phyloP scores from a whole-genome alignment of 1,284 basidiomycete species.

The Pterula multifida region DNA sequence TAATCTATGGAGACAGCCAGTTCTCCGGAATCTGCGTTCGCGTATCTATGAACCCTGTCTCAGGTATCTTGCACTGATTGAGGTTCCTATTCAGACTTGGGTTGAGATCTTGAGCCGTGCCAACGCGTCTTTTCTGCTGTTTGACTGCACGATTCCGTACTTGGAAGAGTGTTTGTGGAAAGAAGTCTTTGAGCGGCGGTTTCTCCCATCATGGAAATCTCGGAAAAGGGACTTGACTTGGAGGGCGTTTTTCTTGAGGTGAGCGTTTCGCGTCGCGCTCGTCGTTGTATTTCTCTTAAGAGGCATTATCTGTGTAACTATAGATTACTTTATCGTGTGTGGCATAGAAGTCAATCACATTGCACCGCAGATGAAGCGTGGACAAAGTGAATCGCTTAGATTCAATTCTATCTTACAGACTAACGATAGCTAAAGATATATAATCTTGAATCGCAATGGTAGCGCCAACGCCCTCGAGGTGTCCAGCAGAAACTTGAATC shows the following conservation, averaged over 20 bases:
- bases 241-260: slow-evolving; percentile 56
- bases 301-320: too few species aligned
- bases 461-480: slow-evolving; percentile 57
- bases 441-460: slow-evolving; percentile 62
- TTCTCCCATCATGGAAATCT: slow-evolving; percentile 58
- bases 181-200: slow-evolving; percentile 54
- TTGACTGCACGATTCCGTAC: slow-evolving; percentile 54
- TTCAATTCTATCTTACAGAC: slow-evolving; percentile 9
- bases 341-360: slow-evolving; percentile 50
- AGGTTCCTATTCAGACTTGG: slow-evolving; percentile 59
- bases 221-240: slow-evolving; percentile 52
- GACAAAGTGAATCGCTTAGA: slow-evolving; percentile 46
- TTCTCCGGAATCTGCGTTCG: slow-evolving; percentile 40
- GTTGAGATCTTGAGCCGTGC: slow-evolving; percentile 56
- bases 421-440: slow-evolving; percentile 39
- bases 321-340: slow-evolving; percentile 48
- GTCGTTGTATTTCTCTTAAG: slow-evolving; percentile 2
- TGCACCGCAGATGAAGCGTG: slow-evolving; percentile 73
- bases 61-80: slow-evolving; percentile 44
- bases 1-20: slow-evolving; percentile 64
- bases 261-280: slow-evolving; percentile 10
- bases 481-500: slow-evolving; percentile 54
- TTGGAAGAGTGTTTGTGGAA: slow-evolving; percentile 55
- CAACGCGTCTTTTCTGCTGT: slow-evolving; percentile 46
- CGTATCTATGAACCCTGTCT: slow-evolving; percentile 36